These are phyloP conservation scores for Brassica carinata DNA, from an alignment of 345 rosid genomes.

Conservation along the genomic window DNA sequence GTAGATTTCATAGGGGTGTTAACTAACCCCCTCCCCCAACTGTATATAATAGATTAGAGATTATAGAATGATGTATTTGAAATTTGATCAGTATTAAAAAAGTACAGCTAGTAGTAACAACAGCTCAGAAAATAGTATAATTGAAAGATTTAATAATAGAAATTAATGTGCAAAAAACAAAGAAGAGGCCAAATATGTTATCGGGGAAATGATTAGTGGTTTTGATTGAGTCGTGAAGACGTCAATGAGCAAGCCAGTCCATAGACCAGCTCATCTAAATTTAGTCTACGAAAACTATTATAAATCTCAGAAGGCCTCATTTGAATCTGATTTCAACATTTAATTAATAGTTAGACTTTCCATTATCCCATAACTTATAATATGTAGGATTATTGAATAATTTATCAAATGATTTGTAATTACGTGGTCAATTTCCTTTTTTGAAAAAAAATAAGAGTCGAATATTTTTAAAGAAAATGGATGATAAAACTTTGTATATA, in stretches of 20 bases:
- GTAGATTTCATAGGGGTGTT: too few relatives aligned
- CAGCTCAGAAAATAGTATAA: neutral
- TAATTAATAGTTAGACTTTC: neutral
- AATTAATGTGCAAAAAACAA: neutral
- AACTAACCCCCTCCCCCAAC: too few relatives aligned
- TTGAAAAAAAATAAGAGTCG: neutral
- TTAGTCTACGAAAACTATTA: constrained; percentile 13
- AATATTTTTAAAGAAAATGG: neutral
- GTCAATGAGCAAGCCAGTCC: constrained; percentile 36
- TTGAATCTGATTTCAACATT: neutral
- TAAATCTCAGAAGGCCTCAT: neutral
- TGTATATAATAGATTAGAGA: too few relatives aligned
- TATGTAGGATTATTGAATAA: neutral
- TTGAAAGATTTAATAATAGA: neutral
- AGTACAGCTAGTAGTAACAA: neutral
- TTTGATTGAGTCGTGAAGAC: constrained; percentile 35
- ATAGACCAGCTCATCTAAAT: constrained; percentile 37
- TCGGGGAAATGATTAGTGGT: constrained; percentile 5
- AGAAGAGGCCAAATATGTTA: neutral
- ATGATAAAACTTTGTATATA: neutral
- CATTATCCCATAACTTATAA: neutral
- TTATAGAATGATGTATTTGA: too few relatives aligned
- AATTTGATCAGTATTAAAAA: neutral
- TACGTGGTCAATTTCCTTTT: neutral
- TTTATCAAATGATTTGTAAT: neutral